Evolutionary conservation across 1,284 basidiomycete species (phyloP), one percentile per base, ranked within the genome.

Genomic region (Cryptococcus amylolentus): DNA sequence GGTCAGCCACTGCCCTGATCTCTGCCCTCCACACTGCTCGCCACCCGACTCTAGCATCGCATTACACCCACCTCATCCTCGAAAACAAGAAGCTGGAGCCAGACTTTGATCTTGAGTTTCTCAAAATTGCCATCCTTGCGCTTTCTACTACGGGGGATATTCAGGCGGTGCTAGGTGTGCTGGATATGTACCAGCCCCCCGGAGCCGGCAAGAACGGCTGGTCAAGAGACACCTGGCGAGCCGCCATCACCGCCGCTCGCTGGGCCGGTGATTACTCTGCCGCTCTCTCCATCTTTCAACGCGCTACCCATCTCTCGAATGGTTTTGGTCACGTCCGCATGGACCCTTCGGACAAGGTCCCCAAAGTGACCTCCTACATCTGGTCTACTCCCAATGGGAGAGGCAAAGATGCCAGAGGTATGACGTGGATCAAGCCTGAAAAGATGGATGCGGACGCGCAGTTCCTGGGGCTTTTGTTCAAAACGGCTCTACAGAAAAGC

Each of bases 231-330:
- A 62, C 61, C 1, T 72, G 61, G 51, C 54, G 60, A 27, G 52
- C 57, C 2, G 61, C 63, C 6, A 54, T 76, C 18, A 56, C 54
- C 16, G 64, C 68, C 9, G 67, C 69, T 3, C 60, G 67, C 41
- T 73, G 70, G 67, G 56, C 56, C 18, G 56, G 60, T 8, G 70
- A 76, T 57, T 72, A 65, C 63, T 56, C 65, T 8, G 43, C 61
- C 8, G 71, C 68, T 4, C 49, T 69, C n/a, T 20, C 38, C 23
- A 45, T 69, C 9, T 65, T 70, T 51, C 56, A 65, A n/a, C 58
- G 64, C 41, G 67, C 72, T 57, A 62, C 60, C 5, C 60, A 64
- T 14, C 55, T 71, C 10, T 63, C 65, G 0, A 20, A 23, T 2
- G 57, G 57, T n/a, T 55, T 59, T 3, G 27, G 46, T 9, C 31